Evolutionary conservation across 768 basidiomycete species (phyloP).

Genomic region (Mycena vitilis): DNA sequence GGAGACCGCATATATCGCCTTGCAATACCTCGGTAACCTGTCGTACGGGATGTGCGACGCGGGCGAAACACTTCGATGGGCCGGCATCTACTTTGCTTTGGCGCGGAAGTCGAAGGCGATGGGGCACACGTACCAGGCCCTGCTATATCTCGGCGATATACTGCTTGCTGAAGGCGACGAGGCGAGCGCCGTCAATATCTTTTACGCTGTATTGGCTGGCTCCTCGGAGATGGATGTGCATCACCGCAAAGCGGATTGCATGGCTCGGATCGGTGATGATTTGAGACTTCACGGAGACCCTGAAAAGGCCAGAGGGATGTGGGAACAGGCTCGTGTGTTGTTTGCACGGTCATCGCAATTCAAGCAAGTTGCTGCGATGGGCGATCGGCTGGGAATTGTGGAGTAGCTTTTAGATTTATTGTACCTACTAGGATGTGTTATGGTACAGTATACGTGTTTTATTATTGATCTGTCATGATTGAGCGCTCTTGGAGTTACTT

Average conservation of each 20-base stretch:
- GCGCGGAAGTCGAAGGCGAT: background rate
- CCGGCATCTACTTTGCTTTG: slow-evolving; percentile 1
- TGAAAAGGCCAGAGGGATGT: background rate
- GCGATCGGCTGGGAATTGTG: background rate
- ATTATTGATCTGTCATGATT: too few relatives aligned
- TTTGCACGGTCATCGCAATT: background rate
- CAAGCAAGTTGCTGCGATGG: background rate
- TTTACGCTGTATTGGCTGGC: slow-evolving; percentile 3
- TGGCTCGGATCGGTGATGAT: slow-evolving; percentile 5
- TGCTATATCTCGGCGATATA: slow-evolving; percentile 1
- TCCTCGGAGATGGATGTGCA: slow-evolving; percentile 9
- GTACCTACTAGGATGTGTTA: too few relatives aligned
- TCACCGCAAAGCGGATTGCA: slow-evolving; percentile 6
- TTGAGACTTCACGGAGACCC: background rate
- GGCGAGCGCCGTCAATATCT: background rate
- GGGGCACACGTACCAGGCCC: slow-evolving; percentile 2
- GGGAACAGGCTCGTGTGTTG: background rate
- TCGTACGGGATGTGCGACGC: background rate
- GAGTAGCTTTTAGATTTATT: background rate
- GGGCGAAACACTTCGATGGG: slow-evolving; percentile 4
- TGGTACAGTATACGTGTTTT: background rate
- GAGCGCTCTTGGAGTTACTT: too few relatives aligned
- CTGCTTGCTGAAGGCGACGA: slow-evolving; percentile 3
- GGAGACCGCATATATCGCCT: background rate
- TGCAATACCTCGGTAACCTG: background rate